Evolutionary conservation across 768 basidiomycete genomes (phyloP), one percentile per base, ranked within the genome.

Genomic region (Vararia minispora): DNA sequence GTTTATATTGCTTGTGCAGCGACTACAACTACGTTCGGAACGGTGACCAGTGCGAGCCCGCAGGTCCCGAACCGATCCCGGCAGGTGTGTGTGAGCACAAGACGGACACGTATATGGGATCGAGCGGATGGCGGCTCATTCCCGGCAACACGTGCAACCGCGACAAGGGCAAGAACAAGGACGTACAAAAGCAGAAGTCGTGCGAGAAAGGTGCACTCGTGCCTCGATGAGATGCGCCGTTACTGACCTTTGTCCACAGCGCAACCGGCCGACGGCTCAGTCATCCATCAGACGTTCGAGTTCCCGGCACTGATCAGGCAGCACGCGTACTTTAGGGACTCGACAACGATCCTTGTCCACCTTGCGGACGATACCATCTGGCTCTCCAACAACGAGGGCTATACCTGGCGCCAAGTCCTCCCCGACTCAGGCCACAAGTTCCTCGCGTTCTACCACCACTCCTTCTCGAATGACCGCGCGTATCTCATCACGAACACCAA

Each of bases 381-480:
- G 89, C 91, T 97, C 62, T 95, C 90, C 1, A 76, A 75, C 50
- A 97, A 91, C 54, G 92, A 99, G 58, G 95, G 94, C 1, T 90
- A 88, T 58, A 78, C 78, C 0, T 99, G 94, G 92, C 68, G 69
- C 29, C 78, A 76, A 42, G 67, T 79, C 11, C 61, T 56, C 52
- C 68, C 74, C 0, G 65, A 63, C 1, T n/a, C n/a, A n/a, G n/a
- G n/a, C n/a, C 66, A 79, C 42, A 71, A 66, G 12, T 84, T 97
- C 64, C 61, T 95, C 25, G 77, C 71, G 1, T 83, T 97, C 59
- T 84, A 84, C 50, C 85, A 92, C 63, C 94, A 99, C 64, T 61
- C 69, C 23, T 84, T 82, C 61, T 58, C 73, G 14, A 47, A 68
- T 33, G 87, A 87, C 44, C 83, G 92, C 9, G 94, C 91, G 3